Percentiles rank a stretch among this genome's conserved stretches.
Conservation (phyloP, 2,329 filamentous ascomycete genomes). For the Blastomyces gilchristii region DNA sequence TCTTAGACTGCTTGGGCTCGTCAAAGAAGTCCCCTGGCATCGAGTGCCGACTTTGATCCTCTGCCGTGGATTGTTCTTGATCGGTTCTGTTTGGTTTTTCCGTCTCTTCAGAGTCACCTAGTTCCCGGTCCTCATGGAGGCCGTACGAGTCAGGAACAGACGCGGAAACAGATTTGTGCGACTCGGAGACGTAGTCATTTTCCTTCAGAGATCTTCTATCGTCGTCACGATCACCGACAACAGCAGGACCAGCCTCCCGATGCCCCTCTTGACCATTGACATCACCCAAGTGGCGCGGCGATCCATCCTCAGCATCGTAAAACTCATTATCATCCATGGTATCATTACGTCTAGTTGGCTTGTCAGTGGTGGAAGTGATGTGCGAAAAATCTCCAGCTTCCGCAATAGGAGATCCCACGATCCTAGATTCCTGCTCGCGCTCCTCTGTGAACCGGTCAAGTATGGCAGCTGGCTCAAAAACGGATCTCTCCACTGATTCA, state of each 20-base stretch:
- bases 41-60: not conserved
- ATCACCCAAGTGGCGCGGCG: constrained; percentile 8
- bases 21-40: constrained; percentile 1
- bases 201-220: not conserved
- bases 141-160: not conserved
- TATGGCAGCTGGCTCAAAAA: not conserved
- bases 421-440: not conserved
- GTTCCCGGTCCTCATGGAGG: not conserved
- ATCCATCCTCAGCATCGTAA: constrained; percentile 12
- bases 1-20: constrained; percentile 1
- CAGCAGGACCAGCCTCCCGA: not conserved
- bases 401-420: not conserved
- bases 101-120: not conserved
- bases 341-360: not conserved
- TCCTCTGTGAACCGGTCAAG: not conserved
- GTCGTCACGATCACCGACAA: not conserved
- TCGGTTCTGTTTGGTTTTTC: not conserved
- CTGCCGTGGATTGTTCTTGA: not conserved
- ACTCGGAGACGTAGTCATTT: not conserved
- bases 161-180: not conserved
- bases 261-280: not conserved
- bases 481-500: not conserved
- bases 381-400: not conserved
- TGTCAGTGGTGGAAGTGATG: not conserved
- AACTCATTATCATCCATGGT: constrained; percentile 4